Percentiles rank a stretch among this genome's conserved stretches.
These are phyloP conservation scores for Litchi chinensis DNA, from an alignment of 345 rosid species.

Conservation along the genomic window DNA sequence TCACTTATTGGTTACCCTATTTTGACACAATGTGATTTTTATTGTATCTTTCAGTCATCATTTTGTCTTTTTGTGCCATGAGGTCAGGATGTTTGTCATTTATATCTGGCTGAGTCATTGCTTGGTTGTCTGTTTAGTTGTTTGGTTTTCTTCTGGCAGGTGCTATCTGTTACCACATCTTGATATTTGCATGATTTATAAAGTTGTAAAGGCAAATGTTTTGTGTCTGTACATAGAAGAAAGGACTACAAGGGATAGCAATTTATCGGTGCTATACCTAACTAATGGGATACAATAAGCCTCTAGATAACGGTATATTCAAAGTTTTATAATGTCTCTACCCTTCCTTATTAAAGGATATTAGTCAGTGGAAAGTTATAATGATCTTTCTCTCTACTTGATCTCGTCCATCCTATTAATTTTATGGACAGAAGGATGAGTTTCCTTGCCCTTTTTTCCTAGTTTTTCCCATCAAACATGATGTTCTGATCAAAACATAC, in stretches of 20 bases:
- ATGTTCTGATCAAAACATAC: background rate
- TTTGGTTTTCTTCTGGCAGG: background rate
- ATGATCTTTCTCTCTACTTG: background rate
- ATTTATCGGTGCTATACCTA: background rate
- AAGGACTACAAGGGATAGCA: background rate
- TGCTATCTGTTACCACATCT: background rate
- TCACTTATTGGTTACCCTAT: background rate
- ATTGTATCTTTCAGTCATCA: slow-evolving; percentile 1
- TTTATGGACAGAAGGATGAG: background rate
- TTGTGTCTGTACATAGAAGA: background rate
- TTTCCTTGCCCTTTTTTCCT: background rate
- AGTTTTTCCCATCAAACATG: background rate
- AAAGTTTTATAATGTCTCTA: background rate
- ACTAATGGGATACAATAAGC: too few species aligned
- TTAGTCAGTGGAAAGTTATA: background rate
- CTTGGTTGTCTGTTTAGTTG: background rate
- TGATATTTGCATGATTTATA: background rate
- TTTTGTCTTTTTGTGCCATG: slow-evolving; percentile 15
- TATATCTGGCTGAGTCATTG: background rate
- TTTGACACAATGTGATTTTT: background rate
- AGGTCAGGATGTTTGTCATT: background rate
- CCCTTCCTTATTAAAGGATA: background rate
- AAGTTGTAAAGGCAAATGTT: background rate
- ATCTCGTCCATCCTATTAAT: background rate
- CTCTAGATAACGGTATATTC: background rate